A percentile compares a stretch with the other conserved stretches of the same genome.
Evolutionary conservation across 2,329 filamentous ascomycete genomes (phyloP).

Genomic region (Mycogone perniciosa): DNA sequence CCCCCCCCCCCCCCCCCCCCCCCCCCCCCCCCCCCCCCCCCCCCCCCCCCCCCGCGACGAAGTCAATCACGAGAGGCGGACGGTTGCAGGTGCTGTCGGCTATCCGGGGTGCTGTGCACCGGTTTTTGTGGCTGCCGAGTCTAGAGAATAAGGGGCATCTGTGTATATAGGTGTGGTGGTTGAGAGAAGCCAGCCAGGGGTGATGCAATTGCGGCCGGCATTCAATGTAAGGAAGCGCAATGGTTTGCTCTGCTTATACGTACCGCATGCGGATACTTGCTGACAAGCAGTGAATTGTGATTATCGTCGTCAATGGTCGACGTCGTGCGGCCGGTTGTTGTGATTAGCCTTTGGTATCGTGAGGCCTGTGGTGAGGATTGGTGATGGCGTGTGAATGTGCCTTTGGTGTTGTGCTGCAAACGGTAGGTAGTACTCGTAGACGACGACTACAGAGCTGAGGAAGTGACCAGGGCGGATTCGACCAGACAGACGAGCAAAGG

Average conservation of each 20-base stretch:
- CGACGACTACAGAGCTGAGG: no score
- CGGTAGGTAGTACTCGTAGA: not conserved
- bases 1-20: no score
- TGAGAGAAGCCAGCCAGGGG: slow-evolving; percentile 11
- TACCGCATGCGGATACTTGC: slow-evolving; percentile 1
- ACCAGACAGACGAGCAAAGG: no score
- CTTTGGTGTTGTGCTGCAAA: not conserved
- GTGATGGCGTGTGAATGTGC: not conserved
- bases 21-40: no score
- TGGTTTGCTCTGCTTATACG: slow-evolving; percentile 7
- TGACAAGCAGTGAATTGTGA: not conserved
- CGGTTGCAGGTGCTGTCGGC: slow-evolving; percentile 21
- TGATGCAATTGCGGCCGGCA: slow-evolving; percentile 9
- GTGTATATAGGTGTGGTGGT: not conserved
- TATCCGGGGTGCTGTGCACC: slow-evolving; percentile 16
- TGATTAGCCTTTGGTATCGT: not conserved
- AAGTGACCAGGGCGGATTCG: no score
- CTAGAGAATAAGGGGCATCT: slow-evolving; percentile 7
- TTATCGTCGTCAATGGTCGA: not conserved
- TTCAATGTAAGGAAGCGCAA: slow-evolving; percentile 3
- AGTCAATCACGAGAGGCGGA: slow-evolving; percentile 21
- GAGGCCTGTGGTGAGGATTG: not conserved
- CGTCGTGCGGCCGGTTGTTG: not conserved
- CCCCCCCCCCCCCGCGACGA: no score
- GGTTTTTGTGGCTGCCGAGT: slow-evolving; percentile 15